phyloP scores from a whole-genome alignment of 192 early-diverging fungal genomes.

The Phycomyces blakesleeanus region DNA sequence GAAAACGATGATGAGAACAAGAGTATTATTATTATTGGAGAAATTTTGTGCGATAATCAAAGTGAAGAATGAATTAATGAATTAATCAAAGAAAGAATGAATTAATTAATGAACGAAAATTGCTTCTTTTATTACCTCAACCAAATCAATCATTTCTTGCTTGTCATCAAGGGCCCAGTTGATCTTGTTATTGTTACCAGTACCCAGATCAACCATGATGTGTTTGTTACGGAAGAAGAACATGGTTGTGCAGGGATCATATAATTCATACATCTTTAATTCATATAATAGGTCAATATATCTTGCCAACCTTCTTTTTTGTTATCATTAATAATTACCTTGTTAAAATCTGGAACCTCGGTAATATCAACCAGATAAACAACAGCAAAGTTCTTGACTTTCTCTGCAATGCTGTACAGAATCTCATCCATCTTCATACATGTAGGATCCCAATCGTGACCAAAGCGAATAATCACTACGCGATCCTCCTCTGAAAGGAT shows the following conservation, averaged over 20 bases:
- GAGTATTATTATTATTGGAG: too few relatives aligned
- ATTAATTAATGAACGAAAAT: too few relatives aligned
- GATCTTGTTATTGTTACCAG: slow-evolving; percentile 99
- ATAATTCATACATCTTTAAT: slow-evolving; percentile 97
- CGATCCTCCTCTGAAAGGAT: slow-evolving; percentile 97
- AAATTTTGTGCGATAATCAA: too few relatives aligned
- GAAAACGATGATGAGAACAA: too few relatives aligned
- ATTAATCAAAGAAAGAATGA: too few relatives aligned
- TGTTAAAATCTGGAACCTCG: slow-evolving; percentile 90
- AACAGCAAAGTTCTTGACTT: slow-evolving; percentile 98
- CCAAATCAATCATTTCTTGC: slow-evolving; percentile 94
- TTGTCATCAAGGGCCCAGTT: slow-evolving; percentile 93
- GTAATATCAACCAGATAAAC: slow-evolving; percentile 93
- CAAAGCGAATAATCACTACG: slow-evolving; percentile 95
- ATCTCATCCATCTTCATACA: slow-evolving; percentile 99
- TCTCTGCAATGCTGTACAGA: slow-evolving; percentile 87
- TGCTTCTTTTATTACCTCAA: slow-evolving; percentile 51
- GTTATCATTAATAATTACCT: slow-evolving; percentile 31
- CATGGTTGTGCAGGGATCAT: slow-evolving; percentile 98
- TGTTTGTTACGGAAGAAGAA: slow-evolving; percentile 96
- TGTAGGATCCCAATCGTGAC: slow-evolving; percentile 84
- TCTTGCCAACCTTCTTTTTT: slow-evolving; percentile 6
- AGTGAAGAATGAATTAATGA: too few relatives aligned
- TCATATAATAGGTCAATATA: too few relatives aligned
- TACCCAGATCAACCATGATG: slow-evolving; percentile 98